Base-by-base conservation (phyloP, 768 basidiomycete genomes). In the Myochromella boudieri region DNA sequence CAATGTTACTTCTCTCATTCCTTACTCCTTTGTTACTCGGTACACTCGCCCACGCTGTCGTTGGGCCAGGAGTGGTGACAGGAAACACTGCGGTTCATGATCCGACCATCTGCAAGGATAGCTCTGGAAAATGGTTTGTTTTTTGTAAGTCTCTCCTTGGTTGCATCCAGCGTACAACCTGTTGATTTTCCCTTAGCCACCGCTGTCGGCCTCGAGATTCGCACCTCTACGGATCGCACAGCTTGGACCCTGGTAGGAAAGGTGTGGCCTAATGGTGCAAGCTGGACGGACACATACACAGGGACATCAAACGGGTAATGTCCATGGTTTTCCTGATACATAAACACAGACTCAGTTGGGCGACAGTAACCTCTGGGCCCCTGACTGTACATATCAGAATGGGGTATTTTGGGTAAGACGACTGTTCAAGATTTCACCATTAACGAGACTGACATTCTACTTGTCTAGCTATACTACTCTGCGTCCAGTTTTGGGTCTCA, bases 401-500 rank as follows among this genome's bases (percentile, higher is more conserved):
- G 61, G 62, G 12, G 34, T 60, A 45, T 65, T 67, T 47, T 54
- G 52, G 18, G 70, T 68, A 24, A 55, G 50, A 14, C 24, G 53
- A 26, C 40, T 38, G n/a, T 17, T 29, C 17, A 34, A 10, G 6
- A 43, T 27, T 20, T 34, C 15, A 6, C n/a, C 21, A 1, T 4
- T 20, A 17, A n/a, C n/a, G 14, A 17, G 8, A 31, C 52, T 50
- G 22, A 51, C n/a, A 18, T n/a, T 21, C 28, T 22, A 14, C 36
- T 18, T 52, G n/a, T 6, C 24, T 37, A 79, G 78, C 62, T 80
- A 4, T 80, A 78, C 60, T 81, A 80, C 54, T 60, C 78, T 1
- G 78, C 79, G 1, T 79, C 78, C 1, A 72, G 68, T 39, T 80
- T 80, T 54, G 79, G 78, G 14, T 77, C 75, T 0, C 73, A 77